Base-by-base conservation (phyloP, 2,329 filamentous ascomycete genomes). In the Cladosporium halotolerans region DNA sequence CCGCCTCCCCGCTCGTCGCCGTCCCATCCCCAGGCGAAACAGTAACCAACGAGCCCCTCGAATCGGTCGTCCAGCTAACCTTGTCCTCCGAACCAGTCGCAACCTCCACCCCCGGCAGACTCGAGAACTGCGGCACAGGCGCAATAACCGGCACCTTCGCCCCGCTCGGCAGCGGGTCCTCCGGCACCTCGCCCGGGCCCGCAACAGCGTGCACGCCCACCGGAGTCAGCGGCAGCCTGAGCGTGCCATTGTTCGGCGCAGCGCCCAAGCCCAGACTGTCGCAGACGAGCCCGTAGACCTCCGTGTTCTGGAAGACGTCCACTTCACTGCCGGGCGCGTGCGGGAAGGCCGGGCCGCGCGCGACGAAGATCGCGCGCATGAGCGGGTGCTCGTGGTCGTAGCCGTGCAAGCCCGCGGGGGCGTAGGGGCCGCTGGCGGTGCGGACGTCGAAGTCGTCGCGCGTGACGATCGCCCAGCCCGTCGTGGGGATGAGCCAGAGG, bases 321-420 rank as follows among this genome's bases (percentile, higher is more conserved):
- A 97, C 71, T 58, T 84, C 81, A 68, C 88, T 95, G 62, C 93
- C 91, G 0, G 88, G 83, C 38, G 80, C 74, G 63, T 96, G 91
- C 0, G 89, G 88, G 66, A 99, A 99, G 0, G 92, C 91, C 3
- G 93, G 93, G 0, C 93, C 93, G 38, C 89, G 79, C 1, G 93
- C 93, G 45, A 97, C 79, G 63, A 99, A 99, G 41, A 99, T 95
- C 0, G 93, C 92, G 38, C 93, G 79, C 93, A 99, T 99, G 42
- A 99, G 76, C 0, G 92, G 91, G 67, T 99, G 86, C 64, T 95
- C 85, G 63, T 96, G 86, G 67, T 99, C 93, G 66, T 97, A 99
- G 1, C 93, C 93, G 66, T 99, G 93, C 2, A 99, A 74, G 2
- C 93, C 93, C 28, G 80, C 80, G 0, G 93, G 93, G 60, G 86